Base-by-base conservation (phyloP, 2,329 filamentous ascomycete species). In the Arthroderma sp. region DNA sequence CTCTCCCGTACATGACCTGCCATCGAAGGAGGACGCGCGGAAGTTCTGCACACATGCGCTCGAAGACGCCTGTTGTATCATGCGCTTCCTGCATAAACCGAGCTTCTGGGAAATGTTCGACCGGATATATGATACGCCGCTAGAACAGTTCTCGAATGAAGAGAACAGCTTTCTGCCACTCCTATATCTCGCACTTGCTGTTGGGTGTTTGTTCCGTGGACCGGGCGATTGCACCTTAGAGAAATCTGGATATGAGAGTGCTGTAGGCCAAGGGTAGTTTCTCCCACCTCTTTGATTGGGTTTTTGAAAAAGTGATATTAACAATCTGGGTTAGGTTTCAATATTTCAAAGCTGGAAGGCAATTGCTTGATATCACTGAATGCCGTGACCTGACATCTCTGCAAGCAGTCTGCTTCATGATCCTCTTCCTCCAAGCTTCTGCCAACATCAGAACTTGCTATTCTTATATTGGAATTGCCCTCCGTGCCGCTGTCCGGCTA, bases 371-470 rank as follows among this genome's bases (percentile, higher is more conserved):
- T 61, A 73, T 79, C 39, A 79, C 77, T 0, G 77, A 79, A 60
- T 90, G 86, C 63, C 82, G 87, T 51, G 87, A 91, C 66, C 75
- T 91, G 44, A 80, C 78, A 19, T 87, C 87, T 1, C 74, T 91
- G 7, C 87, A 93, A 68, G 82, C 85, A 1, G 77, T 93, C 5
- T 73, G 90, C 19, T 90, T 88, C 67, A 87, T 90, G 79, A 86
- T 90, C 53, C 74, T 91, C 2, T 93, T 91, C 66, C 77, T 91
- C 0, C 88, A 93, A 66, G 83, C 85, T 1, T 87, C 88, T 1
- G 86, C 87, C 8, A 88, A 88, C 66, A 74, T 91, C 31, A 87
- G 84, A 66, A 86, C 83, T 8, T 91, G 87, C 67, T 91, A 91
- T 69, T 82, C 86, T 0, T 90, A 88, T 63, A 79, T 91, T 52